phyloP scores from a whole-genome alignment of 768 basidiomycete genomes.

The Gloeostereum incarnatum region DNA sequence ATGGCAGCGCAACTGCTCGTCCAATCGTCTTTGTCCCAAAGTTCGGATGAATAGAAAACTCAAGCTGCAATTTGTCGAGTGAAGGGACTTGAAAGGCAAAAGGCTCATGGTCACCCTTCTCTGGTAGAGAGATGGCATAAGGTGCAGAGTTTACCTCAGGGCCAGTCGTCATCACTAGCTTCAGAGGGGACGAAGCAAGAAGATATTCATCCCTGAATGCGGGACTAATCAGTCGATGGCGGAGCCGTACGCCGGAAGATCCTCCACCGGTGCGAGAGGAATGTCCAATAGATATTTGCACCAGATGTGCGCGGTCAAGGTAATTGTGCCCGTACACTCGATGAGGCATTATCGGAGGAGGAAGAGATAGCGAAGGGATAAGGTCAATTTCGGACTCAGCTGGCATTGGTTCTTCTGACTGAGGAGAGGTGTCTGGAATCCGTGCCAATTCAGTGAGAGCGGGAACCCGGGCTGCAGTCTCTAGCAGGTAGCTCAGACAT shows the following conservation, averaged over 20 bases:
- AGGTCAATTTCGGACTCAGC: slow-evolving; percentile 74
- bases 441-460: slow-evolving; percentile 11
- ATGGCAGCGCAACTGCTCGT: slow-evolving; percentile 78
- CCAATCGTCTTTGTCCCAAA: slow-evolving; percentile 97
- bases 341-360: slow-evolving; percentile 97
- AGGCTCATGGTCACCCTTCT: slow-evolving; percentile 57
- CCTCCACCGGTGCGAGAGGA: slow-evolving; percentile 29
- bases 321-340: slow-evolving; percentile 96
- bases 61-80: slow-evolving; percentile 65
- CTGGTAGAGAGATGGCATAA: slow-evolving; percentile 82
- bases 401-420: slow-evolving; percentile 22
- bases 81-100: slow-evolving; percentile 84
- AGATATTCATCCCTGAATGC: slow-evolving; percentile 58
- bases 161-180: slow-evolving; percentile 90
- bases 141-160: slow-evolving; percentile 81
- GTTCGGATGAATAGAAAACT: slow-evolving; percentile 94
- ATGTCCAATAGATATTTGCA: slow-evolving; percentile 80
- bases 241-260: slow-evolving; percentile 49
- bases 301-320: slow-evolving; percentile 76
- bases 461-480: slow-evolving; percentile 25
- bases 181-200: slow-evolving; percentile 74
- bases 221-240: slow-evolving; percentile 65
- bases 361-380: slow-evolving; percentile 91
- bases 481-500: slow-evolving; percentile 55
- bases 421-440: slow-evolving; percentile 26